These are phyloP conservation scores for Globisporangium irregulare DNA, from an alignment of 352 stramenopile species.

Conservation along the genomic window DNA sequence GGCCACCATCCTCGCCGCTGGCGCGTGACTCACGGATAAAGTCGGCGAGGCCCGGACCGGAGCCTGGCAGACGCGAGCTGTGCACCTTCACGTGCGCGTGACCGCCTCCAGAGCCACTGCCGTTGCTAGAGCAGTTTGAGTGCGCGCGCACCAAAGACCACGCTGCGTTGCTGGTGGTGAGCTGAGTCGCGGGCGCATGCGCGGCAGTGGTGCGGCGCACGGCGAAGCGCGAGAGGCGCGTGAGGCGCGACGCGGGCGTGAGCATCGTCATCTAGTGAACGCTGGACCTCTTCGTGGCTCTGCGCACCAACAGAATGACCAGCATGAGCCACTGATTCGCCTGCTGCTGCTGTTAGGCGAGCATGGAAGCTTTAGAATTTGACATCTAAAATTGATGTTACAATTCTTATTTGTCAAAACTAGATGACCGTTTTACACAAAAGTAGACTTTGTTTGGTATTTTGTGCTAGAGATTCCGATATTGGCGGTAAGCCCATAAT, in stretches of 20 bases:
- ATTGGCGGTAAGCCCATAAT: no score
- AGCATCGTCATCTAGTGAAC: conserved; percentile 10
- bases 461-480: neutral
- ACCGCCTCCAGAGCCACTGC: conserved; percentile 9
- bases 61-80: conserved; percentile 33
- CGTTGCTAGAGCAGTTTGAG: conserved; percentile 27
- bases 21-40: conserved; percentile 61
- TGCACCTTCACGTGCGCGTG: conserved; percentile 36
- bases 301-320: conserved; percentile 10
- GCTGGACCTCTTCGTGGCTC: neutral
- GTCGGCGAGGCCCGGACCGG: conserved; percentile 60
- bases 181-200: neutral
- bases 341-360: neutral
- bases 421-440: neutral
- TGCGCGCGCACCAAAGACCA: conserved; percentile 20
- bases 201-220: neutral
- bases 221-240: conserved; percentile 1
- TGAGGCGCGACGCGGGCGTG: conserved; percentile 9
- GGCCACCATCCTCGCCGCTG: conserved; percentile 14
- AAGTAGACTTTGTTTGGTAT: neutral
- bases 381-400: neutral
- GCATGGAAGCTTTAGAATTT: no score
- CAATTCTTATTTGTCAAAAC: neutral
- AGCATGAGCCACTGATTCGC: conserved; percentile 3
- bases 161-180: neutral